Evolutionary conservation across 768 basidiomycete genomes (phyloP), one percentile per base, ranked within the genome.

Genomic region (Rhizopogon rudus): DNA sequence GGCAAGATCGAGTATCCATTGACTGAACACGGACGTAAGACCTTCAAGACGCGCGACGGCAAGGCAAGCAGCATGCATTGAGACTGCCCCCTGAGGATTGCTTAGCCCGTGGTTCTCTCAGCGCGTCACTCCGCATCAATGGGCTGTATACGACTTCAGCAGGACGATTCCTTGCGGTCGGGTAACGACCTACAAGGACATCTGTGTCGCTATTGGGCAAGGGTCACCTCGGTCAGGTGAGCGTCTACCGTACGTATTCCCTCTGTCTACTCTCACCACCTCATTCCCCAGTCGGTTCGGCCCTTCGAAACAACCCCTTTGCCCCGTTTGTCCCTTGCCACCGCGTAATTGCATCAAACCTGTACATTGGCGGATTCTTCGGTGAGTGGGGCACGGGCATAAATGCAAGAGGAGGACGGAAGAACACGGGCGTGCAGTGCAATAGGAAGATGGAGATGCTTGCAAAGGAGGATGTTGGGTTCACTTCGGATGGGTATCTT

Each of bases 271-370:
- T 40, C 29, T 44, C 8, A 55, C 20, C 37, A 7, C 5, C 10
- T 22, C 31, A 25, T 20, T 31, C 53, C 14, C n/a, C 58, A 82
- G 86, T 86, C n/a, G 87, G 87, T 17, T 75, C 71, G 33, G 87
- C 86, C 0, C 68, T 88, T 28, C 74, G 81, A 41, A 75, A 73
- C 49, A 88, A 88, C 60, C 86, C 87, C 0, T 89, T 88, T 65
- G 77, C 78, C 4, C 87, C 87, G 0, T 77, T 73, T 55, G 75
- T 88, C 5, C 87, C 87, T 0, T 89, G 87, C 57, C 87, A 88
- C 61, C 80, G 87, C 35, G 77, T 89, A 51, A 79, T 88, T 13
- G 82, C 85, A 0, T 80, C 83, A 0, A 80, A 76, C 57, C 65
- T 77, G 10, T 84, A 75, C 52, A 72, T 87, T 12, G 86, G 85